Percentiles rank a stretch among this genome's conserved stretches.
These are phyloP conservation scores for Aspergillus latus DNA, from an alignment of 2,329 filamentous ascomycete genomes.

Conservation along the genomic window DNA sequence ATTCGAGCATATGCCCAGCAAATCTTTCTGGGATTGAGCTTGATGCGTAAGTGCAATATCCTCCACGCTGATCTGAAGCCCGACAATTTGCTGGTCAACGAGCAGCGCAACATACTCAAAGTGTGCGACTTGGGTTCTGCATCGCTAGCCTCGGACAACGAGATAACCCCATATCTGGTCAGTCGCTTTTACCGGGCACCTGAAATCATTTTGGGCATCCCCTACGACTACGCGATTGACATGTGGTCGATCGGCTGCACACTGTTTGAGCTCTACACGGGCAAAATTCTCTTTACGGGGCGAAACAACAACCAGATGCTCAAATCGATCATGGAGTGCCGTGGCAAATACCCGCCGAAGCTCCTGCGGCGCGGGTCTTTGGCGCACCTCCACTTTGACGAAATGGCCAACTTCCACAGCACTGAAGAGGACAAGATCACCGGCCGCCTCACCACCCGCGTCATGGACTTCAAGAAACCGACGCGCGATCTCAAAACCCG, in stretches of 20 bases:
- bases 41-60: conserved; percentile 89
- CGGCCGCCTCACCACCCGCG: conserved; percentile 64
- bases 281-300: conserved; percentile 94
- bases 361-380: conserved; percentile 80
- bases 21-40: conserved; percentile 84
- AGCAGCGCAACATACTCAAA: conserved; percentile 80
- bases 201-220: conserved; percentile 95
- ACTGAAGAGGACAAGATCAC: conserved; percentile 85
- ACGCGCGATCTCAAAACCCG: conserved; percentile 79
- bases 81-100: conserved; percentile 93
- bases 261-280: conserved; percentile 93
- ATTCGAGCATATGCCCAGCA: conserved; percentile 89
- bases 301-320: conserved; percentile 99
- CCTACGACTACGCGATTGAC: conserved; percentile 90
- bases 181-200: conserved; percentile 97
- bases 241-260: conserved; percentile 99
- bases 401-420: conserved; percentile 78
- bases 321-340: conserved; percentile 90
- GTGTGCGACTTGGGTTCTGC: conserved; percentile 97
- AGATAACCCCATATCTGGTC: conserved; percentile 91
- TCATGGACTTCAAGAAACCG: conserved; percentile 61
- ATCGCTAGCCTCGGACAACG: conserved; percentile 83
- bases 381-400: conserved; percentile 77
- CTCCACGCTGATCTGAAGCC: conserved; percentile 96
- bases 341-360: conserved; percentile 88